phyloP scores from a whole-genome alignment of 441 rosid species.

The Kokia cookei region DNA sequence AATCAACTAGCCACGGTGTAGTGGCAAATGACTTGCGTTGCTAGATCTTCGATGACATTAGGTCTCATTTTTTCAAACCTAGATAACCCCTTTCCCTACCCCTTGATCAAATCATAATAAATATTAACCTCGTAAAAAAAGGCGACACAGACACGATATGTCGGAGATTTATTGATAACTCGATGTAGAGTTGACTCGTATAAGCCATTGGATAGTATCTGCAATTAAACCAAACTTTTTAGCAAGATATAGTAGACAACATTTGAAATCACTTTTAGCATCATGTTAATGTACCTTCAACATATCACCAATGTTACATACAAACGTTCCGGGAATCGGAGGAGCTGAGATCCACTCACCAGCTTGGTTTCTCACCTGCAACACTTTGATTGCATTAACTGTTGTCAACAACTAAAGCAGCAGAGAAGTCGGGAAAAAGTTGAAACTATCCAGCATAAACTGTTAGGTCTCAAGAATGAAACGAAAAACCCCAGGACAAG shows the following conservation, averaged over 20 bases:
- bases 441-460: neutral
- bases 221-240: slow-evolving; percentile 12
- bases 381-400: neutral
- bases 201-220: slow-evolving; percentile 73
- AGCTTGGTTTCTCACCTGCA: slow-evolving; percentile 58
- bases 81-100: too few relatives aligned
- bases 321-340: slow-evolving; percentile 78
- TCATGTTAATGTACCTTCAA: slow-evolving; percentile 46
- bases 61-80: too few relatives aligned
- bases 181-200: slow-evolving; percentile 78
- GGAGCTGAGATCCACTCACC: slow-evolving; percentile 88
- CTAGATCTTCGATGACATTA: too few relatives aligned
- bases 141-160: slow-evolving; percentile 62
- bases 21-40: too few relatives aligned
- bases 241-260: neutral
- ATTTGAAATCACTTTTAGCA: neutral
- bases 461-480: neutral
- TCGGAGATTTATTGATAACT: slow-evolving; percentile 55
- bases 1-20: slow-evolving; percentile 4
- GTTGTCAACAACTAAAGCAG: neutral
- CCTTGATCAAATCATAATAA: neutral
- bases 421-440: neutral
- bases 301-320: slow-evolving; percentile 96
- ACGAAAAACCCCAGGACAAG: neutral
- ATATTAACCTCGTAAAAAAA: slow-evolving; percentile 68